Base-by-base conservation (phyloP, 2,329 filamentous ascomycete species). In the Talaromyces sp. region DNA sequence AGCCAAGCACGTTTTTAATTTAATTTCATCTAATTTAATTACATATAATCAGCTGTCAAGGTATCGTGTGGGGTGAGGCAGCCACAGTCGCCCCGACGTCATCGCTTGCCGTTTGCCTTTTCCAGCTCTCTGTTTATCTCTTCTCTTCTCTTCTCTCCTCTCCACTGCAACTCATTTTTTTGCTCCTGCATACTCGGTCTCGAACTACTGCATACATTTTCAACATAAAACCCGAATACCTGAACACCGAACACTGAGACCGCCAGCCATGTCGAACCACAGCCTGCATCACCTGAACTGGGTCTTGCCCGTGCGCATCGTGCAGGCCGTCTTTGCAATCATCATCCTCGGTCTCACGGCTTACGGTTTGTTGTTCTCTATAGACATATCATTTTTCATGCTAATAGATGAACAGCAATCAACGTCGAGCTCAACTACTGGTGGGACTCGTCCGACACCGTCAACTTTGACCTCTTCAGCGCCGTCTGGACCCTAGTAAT, bases 391-490 rank as follows among this genome's bases (percentile, higher is more conserved):
- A n/a, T n/a, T n/a, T n/a, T n/a, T 2, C 9, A 21, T 32, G 19
- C 12, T 27, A 32, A 17, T 7, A 35, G 31, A n/a, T 56, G 57
- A 26, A 50, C 24, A 89, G 87, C 87, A 63, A 81, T 86, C 43
- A 76, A 76, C 66, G 79, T 77, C 75, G 81, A 78, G 74, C 58
- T 65, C 27, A 19, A 61, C 70, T 54, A 80, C 76, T 70, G 27
- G 27, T 70, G 79, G 70, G 67, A 72, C 56, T 79, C 77, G 38
- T 86, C 88, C 8, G 79, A 82, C 11, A 77, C 81, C 38, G 79
- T 89, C 72, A 86, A 87, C 76, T 96, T 94, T 78, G 83, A 93
- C 75, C 80, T 96, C 75, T 96, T 96, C 82, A 82, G 81, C 71
- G 80, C 85, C 46, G 79, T 92, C 66, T 95, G 90, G 89, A 89